phyloP scores from a whole-genome alignment of 2,329 filamentous ascomycete genomes.

The Triangularia setosa region DNA sequence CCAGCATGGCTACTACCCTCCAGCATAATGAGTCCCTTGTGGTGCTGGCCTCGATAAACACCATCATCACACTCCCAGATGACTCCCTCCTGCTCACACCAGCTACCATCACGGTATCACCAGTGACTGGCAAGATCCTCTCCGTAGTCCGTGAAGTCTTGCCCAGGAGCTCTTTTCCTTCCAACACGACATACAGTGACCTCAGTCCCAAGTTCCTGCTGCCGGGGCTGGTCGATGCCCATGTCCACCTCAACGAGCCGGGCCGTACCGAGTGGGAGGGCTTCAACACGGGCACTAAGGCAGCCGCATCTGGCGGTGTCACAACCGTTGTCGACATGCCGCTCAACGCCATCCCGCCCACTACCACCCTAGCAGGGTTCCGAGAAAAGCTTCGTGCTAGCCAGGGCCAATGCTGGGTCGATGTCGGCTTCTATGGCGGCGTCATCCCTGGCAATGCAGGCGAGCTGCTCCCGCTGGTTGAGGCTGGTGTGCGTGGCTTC shows the following conservation, averaged over 20 bases:
- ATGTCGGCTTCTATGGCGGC: conserved; percentile 97
- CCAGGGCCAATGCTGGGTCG: conserved; percentile 89
- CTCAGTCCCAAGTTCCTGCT: conserved; percentile 81
- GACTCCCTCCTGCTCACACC: conserved; percentile 63
- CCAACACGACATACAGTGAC: conserved; percentile 70
- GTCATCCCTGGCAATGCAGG: conserved; percentile 84
- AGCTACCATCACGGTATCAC: conserved; percentile 78
- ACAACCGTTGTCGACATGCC: conserved; percentile 98
- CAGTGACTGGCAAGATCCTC: conserved; percentile 76
- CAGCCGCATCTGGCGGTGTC: conserved; percentile 91
- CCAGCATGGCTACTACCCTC: conserved; percentile 31
- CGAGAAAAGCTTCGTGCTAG: conserved; percentile 83
- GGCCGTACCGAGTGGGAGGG: conserved; percentile 98
- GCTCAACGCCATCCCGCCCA: conserved; percentile 92
- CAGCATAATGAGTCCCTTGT: conserved; percentile 46
- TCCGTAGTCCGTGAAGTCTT: conserved; percentile 70
- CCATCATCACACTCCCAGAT: conserved; percentile 69
- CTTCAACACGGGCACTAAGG: conserved; percentile 90
- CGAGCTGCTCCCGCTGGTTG: conserved; percentile 75
- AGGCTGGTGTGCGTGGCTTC: conserved; percentile 87
- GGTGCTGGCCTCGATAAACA: conserved; percentile 79
- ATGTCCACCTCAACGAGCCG: conserved; percentile 96
- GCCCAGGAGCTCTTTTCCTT: conserved; percentile 70
- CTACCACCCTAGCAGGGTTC: conserved; percentile 79
- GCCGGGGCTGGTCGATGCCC: conserved; percentile 90